Conservation (phyloP, 2,329 filamentous ascomycete genomes). For the Colletotrichum plurivorum region DNA sequence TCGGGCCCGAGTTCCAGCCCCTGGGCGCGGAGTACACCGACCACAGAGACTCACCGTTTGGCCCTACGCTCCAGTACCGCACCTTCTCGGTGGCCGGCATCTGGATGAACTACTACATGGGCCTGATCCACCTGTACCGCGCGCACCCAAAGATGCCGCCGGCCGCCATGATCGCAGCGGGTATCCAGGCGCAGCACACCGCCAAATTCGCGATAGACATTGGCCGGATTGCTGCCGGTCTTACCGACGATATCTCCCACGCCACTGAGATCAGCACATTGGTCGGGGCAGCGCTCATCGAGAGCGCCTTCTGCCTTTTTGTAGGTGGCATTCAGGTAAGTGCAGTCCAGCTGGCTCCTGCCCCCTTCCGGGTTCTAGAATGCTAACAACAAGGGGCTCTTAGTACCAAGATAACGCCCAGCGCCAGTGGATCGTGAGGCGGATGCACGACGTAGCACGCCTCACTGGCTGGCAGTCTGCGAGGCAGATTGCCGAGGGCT, state of each 20-base stretch:
- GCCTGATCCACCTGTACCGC: slow-evolving; percentile 84
- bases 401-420: slow-evolving; percentile 81
- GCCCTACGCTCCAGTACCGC: slow-evolving; percentile 83
- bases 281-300: slow-evolving; percentile 85
- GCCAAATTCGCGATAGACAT: slow-evolving; percentile 79
- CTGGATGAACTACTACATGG: slow-evolving; percentile 91
- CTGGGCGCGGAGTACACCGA: slow-evolving; percentile 76
- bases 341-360: slow-evolving; percentile 40
- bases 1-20: slow-evolving; percentile 83
- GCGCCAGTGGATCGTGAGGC: slow-evolving; percentile 82
- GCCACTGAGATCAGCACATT: slow-evolving; percentile 78
- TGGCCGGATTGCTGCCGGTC: slow-evolving; percentile 84
- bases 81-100: slow-evolving; percentile 90
- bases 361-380: too few species aligned
- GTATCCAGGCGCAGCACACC: slow-evolving; percentile 81
- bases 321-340: slow-evolving; percentile 83
- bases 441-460: slow-evolving; percentile 81
- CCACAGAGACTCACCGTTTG: slow-evolving; percentile 81
- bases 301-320: slow-evolving; percentile 86
- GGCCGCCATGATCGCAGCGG: slow-evolving; percentile 88
- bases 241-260: slow-evolving; percentile 68
- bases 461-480: slow-evolving; percentile 92
- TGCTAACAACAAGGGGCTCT: not conserved
- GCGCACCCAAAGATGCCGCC: slow-evolving; percentile 93
- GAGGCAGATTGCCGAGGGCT: slow-evolving; percentile 84